Conservation (phyloP, 140 eudicot genomes). For the Erigeron philadelphicus region DNA sequence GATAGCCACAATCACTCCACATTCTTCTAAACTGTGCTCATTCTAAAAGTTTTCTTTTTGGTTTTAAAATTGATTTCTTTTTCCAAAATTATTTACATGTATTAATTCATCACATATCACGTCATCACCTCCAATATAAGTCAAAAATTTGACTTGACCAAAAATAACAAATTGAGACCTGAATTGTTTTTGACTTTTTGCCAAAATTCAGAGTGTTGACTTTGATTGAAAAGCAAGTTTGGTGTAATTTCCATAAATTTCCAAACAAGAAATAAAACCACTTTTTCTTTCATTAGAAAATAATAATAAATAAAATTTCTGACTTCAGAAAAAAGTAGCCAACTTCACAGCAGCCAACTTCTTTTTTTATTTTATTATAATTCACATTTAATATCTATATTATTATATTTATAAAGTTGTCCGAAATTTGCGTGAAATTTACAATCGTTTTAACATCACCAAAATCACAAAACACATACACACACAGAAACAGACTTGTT, state of each 20-base stretch:
- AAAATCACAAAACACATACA: background rate
- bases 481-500: slow-evolving; percentile 2
- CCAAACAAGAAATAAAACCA: background rate
- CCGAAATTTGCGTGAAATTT: slow-evolving; percentile 2
- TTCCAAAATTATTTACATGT: no score
- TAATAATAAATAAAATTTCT: no score
- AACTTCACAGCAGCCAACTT: background rate
- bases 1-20: no score
- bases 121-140: background rate
- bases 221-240: background rate
- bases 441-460: slow-evolving; percentile 14
- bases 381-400: no score
- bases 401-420: background rate
- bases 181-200: background rate
- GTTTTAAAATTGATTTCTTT: no score
- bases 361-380: no score
- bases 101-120: no score
- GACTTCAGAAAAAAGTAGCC: slow-evolving; percentile 18
- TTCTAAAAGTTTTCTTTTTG: no score
- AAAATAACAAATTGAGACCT: no score
- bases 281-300: background rate
- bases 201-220: background rate
- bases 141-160: no score
- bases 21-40: no score
- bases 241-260: no score